A percentile compares a stretch with the other conserved stretches of the same genome.
Evolutionary conservation across 306 rosid genomes (phyloP).

Genomic region (Begonia fuchsioides): DNA sequence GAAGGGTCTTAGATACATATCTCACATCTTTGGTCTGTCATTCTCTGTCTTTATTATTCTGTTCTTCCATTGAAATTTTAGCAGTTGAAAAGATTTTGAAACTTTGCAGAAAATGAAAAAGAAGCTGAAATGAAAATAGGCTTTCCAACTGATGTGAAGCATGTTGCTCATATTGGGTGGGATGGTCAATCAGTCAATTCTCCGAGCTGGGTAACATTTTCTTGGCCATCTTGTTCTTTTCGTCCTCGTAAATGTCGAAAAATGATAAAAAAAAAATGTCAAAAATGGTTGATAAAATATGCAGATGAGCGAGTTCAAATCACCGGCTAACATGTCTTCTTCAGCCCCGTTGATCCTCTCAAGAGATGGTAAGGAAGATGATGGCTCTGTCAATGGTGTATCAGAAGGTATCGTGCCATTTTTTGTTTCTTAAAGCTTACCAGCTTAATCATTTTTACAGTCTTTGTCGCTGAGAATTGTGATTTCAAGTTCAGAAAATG

Average conservation of each 20-base stretch:
- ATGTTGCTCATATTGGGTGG: slow-evolving; percentile 86
- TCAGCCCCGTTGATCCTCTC: slow-evolving; percentile 23
- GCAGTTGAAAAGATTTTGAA: background rate
- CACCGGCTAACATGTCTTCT: slow-evolving; percentile 19
- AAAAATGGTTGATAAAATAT: too few species aligned
- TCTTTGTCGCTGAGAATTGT: too few species aligned
- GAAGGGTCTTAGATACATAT: slow-evolving; percentile 75
- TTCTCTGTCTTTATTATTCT: background rate
- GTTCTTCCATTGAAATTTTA: background rate
- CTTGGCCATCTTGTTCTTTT: background rate
- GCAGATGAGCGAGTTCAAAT: slow-evolving; percentile 59
- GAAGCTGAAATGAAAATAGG: slow-evolving; percentile 75
- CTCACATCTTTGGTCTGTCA: slow-evolving; percentile 76
- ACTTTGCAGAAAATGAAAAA: slow-evolving; percentile 47
- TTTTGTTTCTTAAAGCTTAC: background rate
- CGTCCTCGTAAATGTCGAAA: background rate
- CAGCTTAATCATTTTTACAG: too few species aligned
- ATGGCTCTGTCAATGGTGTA: slow-evolving; percentile 5
- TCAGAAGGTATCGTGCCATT: slow-evolving; percentile 14
- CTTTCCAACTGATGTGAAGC: slow-evolving; percentile 83
- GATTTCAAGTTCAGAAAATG: too few species aligned
- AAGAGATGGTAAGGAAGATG: slow-evolving; percentile 9
- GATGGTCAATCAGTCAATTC: slow-evolving; percentile 70
- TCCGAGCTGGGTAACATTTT: slow-evolving; percentile 69
- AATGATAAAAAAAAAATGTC: background rate